phyloP scores from a whole-genome alignment of 176 grass and related monocot genomes.

The Zizania latifolia region DNA sequence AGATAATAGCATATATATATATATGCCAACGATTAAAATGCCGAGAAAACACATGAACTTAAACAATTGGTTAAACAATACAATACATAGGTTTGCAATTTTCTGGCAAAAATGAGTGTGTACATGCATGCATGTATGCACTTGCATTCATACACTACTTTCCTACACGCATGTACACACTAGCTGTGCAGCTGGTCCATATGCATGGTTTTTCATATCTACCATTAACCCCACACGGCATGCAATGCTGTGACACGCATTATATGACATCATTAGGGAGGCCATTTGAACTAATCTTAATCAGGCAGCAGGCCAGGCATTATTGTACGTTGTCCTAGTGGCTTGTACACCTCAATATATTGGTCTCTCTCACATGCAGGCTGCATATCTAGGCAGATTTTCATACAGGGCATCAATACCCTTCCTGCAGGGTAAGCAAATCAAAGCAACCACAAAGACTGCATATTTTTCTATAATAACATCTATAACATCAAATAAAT shows the following conservation, averaged over 20 bases:
- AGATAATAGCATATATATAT: background rate
- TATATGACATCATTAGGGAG: background rate
- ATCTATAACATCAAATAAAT: no score
- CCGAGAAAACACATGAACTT: background rate
- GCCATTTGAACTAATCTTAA: background rate
- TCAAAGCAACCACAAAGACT: slow-evolving; percentile 13
- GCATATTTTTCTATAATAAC: no score
- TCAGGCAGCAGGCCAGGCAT: no score
- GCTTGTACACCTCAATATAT: background rate
- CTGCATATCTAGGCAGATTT: no score
- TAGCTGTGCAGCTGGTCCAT: background rate
- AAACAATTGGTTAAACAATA: background rate
- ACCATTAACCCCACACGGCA: background rate
- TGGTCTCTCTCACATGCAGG: background rate
- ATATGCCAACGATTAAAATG: no score
- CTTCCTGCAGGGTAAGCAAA: slow-evolving; percentile 41
- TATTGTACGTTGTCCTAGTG: background rate
- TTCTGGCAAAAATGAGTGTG: background rate
- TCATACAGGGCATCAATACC: slow-evolving; percentile 33
- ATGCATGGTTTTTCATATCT: slow-evolving; percentile 39
- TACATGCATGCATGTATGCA: background rate
- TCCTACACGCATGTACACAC: slow-evolving; percentile 19
- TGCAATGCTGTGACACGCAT: background rate
- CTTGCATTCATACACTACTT: slow-evolving; percentile 23
- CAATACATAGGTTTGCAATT: background rate